phyloP scores from a whole-genome alignment of 2,329 filamentous ascomycete genomes.

The Colletotrichum eremochloae region DNA sequence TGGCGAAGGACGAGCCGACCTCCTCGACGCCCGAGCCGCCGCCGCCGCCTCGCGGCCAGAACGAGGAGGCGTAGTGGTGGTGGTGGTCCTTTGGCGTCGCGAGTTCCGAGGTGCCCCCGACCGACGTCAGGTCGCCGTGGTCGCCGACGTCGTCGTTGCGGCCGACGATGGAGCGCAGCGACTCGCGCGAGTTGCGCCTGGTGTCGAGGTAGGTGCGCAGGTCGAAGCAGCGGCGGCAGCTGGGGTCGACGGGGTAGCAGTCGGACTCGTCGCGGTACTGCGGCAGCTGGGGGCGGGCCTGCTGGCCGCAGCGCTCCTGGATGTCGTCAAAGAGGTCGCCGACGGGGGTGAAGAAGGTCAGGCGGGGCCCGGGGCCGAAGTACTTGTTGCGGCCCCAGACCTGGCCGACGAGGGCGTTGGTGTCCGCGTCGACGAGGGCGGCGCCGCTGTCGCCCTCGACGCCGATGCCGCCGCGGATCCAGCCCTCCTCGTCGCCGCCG shows the following conservation, averaged over 20 bases:
- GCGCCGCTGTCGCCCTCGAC: conserved; percentile 61
- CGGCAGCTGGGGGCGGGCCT: conserved; percentile 56
- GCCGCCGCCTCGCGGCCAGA: conserved; percentile 40
- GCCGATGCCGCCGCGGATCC: conserved; percentile 61
- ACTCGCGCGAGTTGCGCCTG: conserved; percentile 57
- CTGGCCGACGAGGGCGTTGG: conserved; percentile 56
- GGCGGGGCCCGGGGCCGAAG: conserved; percentile 56
- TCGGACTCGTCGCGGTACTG: conserved; percentile 57
- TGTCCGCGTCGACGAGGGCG: conserved; percentile 57
- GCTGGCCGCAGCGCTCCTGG: conserved; percentile 58
- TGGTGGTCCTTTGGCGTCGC: conserved; percentile 56
- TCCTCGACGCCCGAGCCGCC: conserved; percentile 54
- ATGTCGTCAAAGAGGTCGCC: conserved; percentile 61
- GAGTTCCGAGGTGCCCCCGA: conserved; percentile 56
- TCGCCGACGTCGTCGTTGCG: conserved; percentile 51
- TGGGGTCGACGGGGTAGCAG: conserved; percentile 55
- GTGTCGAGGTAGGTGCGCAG: conserved; percentile 56
- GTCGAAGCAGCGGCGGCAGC: conserved; percentile 59
- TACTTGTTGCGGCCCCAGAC: conserved; percentile 61
- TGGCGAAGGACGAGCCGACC: conserved; percentile 50
- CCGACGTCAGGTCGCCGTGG: conserved; percentile 54
- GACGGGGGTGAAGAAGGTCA: conserved; percentile 60
- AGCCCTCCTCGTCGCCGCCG: conserved; percentile 53
- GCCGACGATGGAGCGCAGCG: conserved; percentile 59
- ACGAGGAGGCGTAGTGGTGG: conserved; percentile 6